Evolutionary conservation across 1,284 basidiomycete species (phyloP), one percentile per base, ranked within the genome.

Genomic region (Grifola frondosa): DNA sequence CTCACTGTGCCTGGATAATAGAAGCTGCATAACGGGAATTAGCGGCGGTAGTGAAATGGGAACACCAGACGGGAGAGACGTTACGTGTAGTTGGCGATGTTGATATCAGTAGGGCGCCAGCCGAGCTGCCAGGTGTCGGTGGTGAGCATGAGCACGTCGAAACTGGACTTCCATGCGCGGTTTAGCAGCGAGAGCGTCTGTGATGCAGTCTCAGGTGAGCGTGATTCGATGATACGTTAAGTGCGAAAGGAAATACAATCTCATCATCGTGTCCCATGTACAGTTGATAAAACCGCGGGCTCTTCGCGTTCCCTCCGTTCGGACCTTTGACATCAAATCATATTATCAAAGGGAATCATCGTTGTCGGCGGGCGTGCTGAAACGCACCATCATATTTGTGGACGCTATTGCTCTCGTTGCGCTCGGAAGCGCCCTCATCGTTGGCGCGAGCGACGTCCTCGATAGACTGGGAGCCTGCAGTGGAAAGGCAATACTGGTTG

Each of bases 81-180:
- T n/a, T 44, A 71, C 67, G 66, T 63, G 52, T 75, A 75, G 58
- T 80, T 78, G 5, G 72, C 70, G 29, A 74, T 64, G 43, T 71
- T 73, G 44, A 80, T 71, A 58, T 81, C 80, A 2, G 72, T 74
- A 20, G 77, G 77, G 10, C 79, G 61, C 76, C 77, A 81, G 5
- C 73, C 78, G n/a, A 81, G 67, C 47, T 77, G 73, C 73, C 75
- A 78, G 13, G 79, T 81, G 56, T 82, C 80, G 13, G 80, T 69
- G 0, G 80, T 82, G 30, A 75, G 62, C 63, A 81, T 73, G 32
- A 71, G 67, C n/a, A 70, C 71, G 54, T 74, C 70, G 61, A 73
- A 78, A 1, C 77, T 74, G 11, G 62, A 62, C 40, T 73, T 70
- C 68, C 69, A 73, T 0, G 75, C 76, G 9, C 77, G 63, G 35